These are phyloP conservation scores for Cyclospora cayetanensis DNA, from an alignment of 169 alveolate species.

Conservation along the genomic window DNA sequence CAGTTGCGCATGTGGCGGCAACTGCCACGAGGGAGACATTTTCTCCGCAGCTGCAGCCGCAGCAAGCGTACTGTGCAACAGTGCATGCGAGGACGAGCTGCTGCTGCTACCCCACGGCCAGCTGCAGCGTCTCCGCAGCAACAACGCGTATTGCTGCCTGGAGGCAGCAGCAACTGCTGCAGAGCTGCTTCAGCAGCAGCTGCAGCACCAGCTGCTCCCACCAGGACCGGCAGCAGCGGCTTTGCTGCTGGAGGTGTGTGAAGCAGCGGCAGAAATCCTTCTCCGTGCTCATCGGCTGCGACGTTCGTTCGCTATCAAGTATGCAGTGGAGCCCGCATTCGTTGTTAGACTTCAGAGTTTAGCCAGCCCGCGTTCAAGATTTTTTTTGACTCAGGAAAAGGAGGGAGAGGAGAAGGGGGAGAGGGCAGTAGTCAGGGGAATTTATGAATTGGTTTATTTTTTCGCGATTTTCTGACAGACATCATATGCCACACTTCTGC, in stretches of 20 bases:
- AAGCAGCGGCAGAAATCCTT: constrained; percentile 10
- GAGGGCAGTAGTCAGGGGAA: background rate
- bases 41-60: background rate
- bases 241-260: constrained; percentile 23
- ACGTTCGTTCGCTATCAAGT: too few species aligned
- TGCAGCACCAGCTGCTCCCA: constrained; percentile 9
- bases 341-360: background rate
- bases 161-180: constrained; percentile 13
- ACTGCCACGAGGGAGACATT: background rate
- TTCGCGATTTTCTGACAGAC: background rate
- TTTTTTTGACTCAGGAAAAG: too few species aligned
- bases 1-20: background rate
- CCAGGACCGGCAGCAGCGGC: constrained; percentile 2
- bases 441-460: background rate
- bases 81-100: background rate
- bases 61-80: background rate
- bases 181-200: constrained; percentile 24
- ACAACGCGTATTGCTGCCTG: background rate
- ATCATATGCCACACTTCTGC: background rate
- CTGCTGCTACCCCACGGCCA: background rate
- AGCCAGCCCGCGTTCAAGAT: constrained; percentile 24
- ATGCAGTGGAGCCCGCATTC: background rate
- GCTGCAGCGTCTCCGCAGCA: background rate
- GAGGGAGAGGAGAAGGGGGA: background rate
- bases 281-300: background rate